phyloP scores from a whole-genome alignment of 2,329 filamentous ascomycete species.

The Anisogramma anomala region DNA sequence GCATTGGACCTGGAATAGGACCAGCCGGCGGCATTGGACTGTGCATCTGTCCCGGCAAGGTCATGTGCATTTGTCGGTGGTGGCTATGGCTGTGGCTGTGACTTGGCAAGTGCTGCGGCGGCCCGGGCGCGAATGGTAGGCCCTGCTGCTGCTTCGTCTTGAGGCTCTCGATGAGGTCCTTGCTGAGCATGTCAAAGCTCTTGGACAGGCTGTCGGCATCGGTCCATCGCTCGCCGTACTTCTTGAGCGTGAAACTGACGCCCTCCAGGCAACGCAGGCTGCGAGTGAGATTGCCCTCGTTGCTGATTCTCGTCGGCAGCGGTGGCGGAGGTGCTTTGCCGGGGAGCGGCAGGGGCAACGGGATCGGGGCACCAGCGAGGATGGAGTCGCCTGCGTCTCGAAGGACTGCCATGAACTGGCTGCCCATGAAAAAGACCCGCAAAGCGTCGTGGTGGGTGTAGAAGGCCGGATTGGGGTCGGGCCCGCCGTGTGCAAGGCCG shows the following conservation, averaged over 20 bases:
- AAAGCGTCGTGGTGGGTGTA: conserved; percentile 83
- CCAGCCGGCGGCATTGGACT: conserved; percentile 7
- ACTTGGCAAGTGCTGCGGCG: conserved; percentile 20
- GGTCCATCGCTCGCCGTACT: conserved; percentile 50
- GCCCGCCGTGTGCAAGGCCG: conserved; percentile 48
- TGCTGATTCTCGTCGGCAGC: conserved; percentile 34
- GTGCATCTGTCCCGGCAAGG: conserved; percentile 4
- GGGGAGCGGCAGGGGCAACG: conserved; percentile 31
- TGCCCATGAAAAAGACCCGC: conserved; percentile 65
- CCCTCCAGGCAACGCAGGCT: conserved; percentile 44
- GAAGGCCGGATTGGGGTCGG: conserved; percentile 51
- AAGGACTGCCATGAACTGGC: conserved; percentile 51
- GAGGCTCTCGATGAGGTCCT: conserved; percentile 32
- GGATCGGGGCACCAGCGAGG: conserved; percentile 36
- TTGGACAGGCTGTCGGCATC: conserved; percentile 41
- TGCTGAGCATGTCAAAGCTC: conserved; percentile 40
- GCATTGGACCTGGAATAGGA: conserved; percentile 8
- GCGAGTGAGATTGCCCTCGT: conserved; percentile 40
- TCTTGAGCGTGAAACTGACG: conserved; percentile 40
- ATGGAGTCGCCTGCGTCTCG: conserved; percentile 45
- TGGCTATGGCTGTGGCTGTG: too few relatives aligned
- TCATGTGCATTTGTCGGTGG: conserved; percentile 7
- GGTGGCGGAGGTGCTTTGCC: conserved; percentile 41
- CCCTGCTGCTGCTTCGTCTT: conserved; percentile 25
- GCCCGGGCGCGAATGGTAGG: conserved; percentile 22